Conservation (phyloP, 2,329 filamentous ascomycete genomes). For the Microcyclosporella mali region DNA sequence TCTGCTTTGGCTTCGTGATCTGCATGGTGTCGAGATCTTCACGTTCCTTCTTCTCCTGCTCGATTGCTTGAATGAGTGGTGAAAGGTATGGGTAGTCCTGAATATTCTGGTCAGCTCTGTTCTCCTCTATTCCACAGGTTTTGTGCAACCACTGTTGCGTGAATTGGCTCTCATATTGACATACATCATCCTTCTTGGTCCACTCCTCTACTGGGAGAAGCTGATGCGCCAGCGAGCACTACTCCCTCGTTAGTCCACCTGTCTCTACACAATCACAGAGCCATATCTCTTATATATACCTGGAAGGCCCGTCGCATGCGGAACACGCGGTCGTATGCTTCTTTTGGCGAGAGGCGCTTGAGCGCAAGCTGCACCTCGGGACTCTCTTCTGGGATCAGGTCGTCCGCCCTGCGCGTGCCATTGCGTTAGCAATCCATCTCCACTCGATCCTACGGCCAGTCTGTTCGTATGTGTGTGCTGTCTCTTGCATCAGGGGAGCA, state of each 20-base stretch:
- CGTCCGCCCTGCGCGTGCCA: slow-evolving; percentile 65
- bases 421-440: slow-evolving; percentile 10
- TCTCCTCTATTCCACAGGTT: slow-evolving; percentile 3
- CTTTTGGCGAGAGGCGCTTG: slow-evolving; percentile 82
- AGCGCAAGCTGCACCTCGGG: slow-evolving; percentile 80
- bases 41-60: slow-evolving; percentile 61
- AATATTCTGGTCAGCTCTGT: slow-evolving; percentile 1
- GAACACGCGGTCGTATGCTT: slow-evolving; percentile 94
- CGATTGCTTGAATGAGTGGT: slow-evolving; percentile 62
- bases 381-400: slow-evolving; percentile 89
- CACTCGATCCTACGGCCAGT: neutral
- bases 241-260: slow-evolving; percentile 18
- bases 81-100: slow-evolving; percentile 63
- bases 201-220: slow-evolving; percentile 60
- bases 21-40: slow-evolving; percentile 62
- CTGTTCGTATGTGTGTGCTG: neutral
- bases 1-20: slow-evolving; percentile 40
- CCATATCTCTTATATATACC: slow-evolving; percentile 43
- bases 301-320: slow-evolving; percentile 93
- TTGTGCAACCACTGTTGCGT: neutral
- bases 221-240: slow-evolving; percentile 62
- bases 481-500: slow-evolving; percentile 12
- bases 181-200: slow-evolving; percentile 62
- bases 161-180: slow-evolving; percentile 6
- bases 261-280: neutral